Evolutionary conservation across 768 basidiomycete genomes (phyloP).

Genomic region (Paxillus ammoniavirescens): DNA sequence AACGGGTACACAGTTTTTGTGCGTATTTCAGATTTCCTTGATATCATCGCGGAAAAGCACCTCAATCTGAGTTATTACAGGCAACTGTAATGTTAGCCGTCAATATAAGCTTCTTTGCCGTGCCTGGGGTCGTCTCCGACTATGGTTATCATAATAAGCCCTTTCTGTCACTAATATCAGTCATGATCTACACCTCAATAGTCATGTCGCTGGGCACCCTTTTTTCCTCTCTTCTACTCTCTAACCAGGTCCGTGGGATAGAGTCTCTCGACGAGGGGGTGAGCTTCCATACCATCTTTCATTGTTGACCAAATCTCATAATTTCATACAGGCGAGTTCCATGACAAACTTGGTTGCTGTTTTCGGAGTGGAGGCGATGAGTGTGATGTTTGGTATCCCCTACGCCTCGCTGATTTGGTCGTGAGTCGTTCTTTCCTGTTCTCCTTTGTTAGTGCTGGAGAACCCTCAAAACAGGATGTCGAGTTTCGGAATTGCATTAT

Average conservation of each 20-base stretch:
- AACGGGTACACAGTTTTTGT: too few relatives aligned
- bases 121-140: too few relatives aligned
- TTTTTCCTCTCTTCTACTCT: conserved; percentile 35
- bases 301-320: background rate
- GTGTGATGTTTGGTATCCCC: conserved; percentile 32
- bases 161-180: conserved; percentile 14
- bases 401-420: conserved; percentile 30
- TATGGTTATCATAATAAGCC: background rate
- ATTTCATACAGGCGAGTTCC: conserved; percentile 20
- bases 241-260: conserved; percentile 7
- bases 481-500: conserved; percentile 24
- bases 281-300: background rate
- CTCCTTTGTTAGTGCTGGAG: background rate
- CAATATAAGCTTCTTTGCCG: too few relatives aligned
- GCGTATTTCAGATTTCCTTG: background rate
- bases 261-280: conserved; percentile 1
- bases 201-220: conserved; percentile 33
- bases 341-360: conserved; percentile 10
- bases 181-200: conserved; percentile 39
- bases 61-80: conserved; percentile 22
- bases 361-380: conserved; percentile 25
- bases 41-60: background rate
- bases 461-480: conserved; percentile 18
- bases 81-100: conserved; percentile 50
- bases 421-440: conserved; percentile 13